A percentile compares a stretch with the other conserved stretches of the same genome.
These are phyloP conservation scores for Quercus agrifolia DNA, from an alignment of 306 rosid genomes.

Conservation along the genomic window DNA sequence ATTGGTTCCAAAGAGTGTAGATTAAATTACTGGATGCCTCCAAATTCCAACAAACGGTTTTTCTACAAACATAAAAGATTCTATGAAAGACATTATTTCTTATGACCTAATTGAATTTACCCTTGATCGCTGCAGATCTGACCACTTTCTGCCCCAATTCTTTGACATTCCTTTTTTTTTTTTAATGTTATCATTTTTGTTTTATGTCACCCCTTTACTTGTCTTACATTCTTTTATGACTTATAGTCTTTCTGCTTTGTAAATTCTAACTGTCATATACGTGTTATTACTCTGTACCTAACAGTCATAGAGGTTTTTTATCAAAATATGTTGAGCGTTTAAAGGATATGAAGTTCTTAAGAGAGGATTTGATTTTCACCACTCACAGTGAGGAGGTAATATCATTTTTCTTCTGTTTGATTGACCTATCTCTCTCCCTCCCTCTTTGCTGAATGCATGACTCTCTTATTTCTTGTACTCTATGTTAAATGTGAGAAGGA, in stretches of 20 bases:
- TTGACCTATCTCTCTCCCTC: not conserved
- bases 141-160: not conserved
- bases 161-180: not conserved
- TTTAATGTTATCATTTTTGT: not conserved
- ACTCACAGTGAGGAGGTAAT: constrained; percentile 88
- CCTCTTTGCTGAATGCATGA: not conserved
- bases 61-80: too few relatives aligned
- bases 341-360: constrained; percentile 74
- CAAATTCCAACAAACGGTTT: too few relatives aligned
- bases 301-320: constrained; percentile 88
- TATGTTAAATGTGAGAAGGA: not conserved
- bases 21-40: too few relatives aligned
- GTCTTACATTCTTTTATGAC: not conserved
- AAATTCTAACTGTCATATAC: constrained; percentile 5
- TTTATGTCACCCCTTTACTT: not conserved
- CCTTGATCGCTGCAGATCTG: constrained; percentile 44
- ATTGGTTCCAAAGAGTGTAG: too few relatives aligned
- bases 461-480: not conserved
- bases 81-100: too few relatives aligned
- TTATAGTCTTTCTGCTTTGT: not conserved
- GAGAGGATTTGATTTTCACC: constrained; percentile 89
- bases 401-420: constrained; percentile 9
- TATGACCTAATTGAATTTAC: not conserved
- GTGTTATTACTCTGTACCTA: constrained; percentile 24
- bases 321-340: constrained; percentile 60